Evolutionary conservation across 768 basidiomycete species (phyloP), one percentile per base, ranked within the genome.

Genomic region (Pleurotus salmoneostramineus): DNA sequence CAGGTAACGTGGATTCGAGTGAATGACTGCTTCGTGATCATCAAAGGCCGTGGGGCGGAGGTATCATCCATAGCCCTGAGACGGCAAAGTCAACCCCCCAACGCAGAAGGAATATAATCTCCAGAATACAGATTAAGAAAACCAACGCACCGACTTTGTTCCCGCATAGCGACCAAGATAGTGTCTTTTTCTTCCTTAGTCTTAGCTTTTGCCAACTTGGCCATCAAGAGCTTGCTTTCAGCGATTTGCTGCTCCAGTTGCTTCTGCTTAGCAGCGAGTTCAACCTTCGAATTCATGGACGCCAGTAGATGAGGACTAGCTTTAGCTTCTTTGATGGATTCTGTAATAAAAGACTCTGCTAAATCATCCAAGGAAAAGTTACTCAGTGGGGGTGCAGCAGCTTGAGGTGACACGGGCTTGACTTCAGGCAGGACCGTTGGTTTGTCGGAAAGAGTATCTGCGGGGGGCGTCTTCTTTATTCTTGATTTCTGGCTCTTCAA

Each of bases 331-430:
- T 81, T 76, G 40, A 85, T 81, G 12, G 82, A 77, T 68, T 84
- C 80, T 0, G 78, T 74, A 58, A 86, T 85, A 62, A 86, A 83
- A 0, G 82, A 81, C 49, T 77, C 73, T 0, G 83, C 83, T 35
- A 86, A 69, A 49, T 82, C 79, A 40, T 84, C 82, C 36, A 84
- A 63, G n/a, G 75, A 73, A 54, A 72, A 70, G 0, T 58, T 46
- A 27, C 33, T 46, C 56, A 47, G 32, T 10, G 47, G 27, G 48
- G 48, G 48, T 2, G 27, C 45, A 14, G 49, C 47, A 15, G 50
- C n/a, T 56, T 21, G 47, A 31, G 21, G 27, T 27, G 43, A 45
- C 56, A 46, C 5, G 11, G 48, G 11, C 45, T n/a, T 10, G 33
- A 33, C 21, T 27, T 27, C 21, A 27, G 21, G 21, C 3, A 1